phyloP scores from a whole-genome alignment of 257 asterid species.

The Linderniella brevidens region DNA sequence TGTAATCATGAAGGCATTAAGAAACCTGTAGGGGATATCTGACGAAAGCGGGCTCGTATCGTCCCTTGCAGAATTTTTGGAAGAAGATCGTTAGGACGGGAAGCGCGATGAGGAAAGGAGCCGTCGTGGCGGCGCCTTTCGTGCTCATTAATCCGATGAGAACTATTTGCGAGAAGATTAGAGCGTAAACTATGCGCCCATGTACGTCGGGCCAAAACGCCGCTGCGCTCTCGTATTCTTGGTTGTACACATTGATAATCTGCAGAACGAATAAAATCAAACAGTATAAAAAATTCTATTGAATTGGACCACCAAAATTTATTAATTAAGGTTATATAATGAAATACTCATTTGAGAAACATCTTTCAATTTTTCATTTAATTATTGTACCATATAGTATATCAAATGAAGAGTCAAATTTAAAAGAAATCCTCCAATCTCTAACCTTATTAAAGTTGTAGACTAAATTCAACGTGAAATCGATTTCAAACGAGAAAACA shows the following conservation, averaged over 20 bases:
- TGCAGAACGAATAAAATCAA: constrained; percentile 12
- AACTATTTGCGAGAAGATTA: constrained; percentile 46
- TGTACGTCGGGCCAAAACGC: constrained; percentile 72
- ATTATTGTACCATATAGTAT: background rate
- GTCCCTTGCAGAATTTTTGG: constrained; percentile 42
- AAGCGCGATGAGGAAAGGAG: constrained; percentile 39
- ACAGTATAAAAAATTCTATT: no score
- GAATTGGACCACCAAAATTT: no score
- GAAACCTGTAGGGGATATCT: constrained; percentile 34
- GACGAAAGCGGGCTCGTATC: constrained; percentile 48
- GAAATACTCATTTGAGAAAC: no score
- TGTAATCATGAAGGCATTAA: background rate
- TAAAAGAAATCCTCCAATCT: no score
- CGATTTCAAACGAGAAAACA: no score
- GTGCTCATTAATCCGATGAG: constrained; percentile 49
- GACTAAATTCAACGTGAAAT: no score
- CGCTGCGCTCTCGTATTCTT: constrained; percentile 56
- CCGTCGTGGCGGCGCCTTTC: constrained; percentile 35
- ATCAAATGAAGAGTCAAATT: no score
- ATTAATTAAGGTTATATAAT: no score
- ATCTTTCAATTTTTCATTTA: no score
- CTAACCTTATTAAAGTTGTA: no score
- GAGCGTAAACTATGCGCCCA: constrained; percentile 37
- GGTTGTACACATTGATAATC: constrained; percentile 64
- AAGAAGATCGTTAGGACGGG: constrained; percentile 41